Evolutionary conservation across 78 protist genomes (phyloP).

Genomic region (Dictyostelium capitatum): DNA sequence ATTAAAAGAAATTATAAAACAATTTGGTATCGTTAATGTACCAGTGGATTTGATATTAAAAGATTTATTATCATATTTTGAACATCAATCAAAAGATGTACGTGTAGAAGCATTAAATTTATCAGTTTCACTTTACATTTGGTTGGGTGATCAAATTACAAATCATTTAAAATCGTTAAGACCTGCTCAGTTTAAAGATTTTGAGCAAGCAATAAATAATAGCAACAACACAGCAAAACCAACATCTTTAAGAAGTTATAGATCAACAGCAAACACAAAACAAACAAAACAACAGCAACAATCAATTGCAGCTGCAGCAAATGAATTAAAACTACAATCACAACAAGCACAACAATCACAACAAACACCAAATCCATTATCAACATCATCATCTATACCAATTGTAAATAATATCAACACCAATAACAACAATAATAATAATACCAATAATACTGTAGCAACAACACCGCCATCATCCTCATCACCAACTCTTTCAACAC

Average conservation of each 20-base stretch:
- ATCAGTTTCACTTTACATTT: constrained; percentile 30
- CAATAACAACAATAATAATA: neutral
- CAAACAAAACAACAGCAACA: neutral
- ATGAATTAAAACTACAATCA: neutral
- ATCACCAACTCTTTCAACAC: constrained; percentile 24
- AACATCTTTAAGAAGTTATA: neutral
- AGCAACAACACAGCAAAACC: neutral
- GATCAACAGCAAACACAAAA: neutral
- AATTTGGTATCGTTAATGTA: constrained; percentile 37
- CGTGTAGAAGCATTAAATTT: constrained; percentile 41
- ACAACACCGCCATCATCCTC: constrained; percentile 24
- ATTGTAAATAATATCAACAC: neutral
- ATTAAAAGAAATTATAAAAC: constrained; percentile 56
- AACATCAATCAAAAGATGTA: constrained; percentile 65
- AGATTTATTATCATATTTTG: constrained; percentile 24
- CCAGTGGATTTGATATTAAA: constrained; percentile 26
- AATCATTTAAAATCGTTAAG: constrained; percentile 44
- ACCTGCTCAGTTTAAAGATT: constrained; percentile 62
- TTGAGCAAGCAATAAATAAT: constrained; percentile 23
- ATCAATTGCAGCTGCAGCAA: neutral
- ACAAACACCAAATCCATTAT: neutral
- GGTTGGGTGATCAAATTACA: constrained; percentile 54
- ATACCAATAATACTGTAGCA: neutral
- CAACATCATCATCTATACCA: neutral
- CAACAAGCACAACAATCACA: neutral